Conservation (phyloP, 2,329 filamentous ascomycete species). For the Talaromyces sp. region DNA sequence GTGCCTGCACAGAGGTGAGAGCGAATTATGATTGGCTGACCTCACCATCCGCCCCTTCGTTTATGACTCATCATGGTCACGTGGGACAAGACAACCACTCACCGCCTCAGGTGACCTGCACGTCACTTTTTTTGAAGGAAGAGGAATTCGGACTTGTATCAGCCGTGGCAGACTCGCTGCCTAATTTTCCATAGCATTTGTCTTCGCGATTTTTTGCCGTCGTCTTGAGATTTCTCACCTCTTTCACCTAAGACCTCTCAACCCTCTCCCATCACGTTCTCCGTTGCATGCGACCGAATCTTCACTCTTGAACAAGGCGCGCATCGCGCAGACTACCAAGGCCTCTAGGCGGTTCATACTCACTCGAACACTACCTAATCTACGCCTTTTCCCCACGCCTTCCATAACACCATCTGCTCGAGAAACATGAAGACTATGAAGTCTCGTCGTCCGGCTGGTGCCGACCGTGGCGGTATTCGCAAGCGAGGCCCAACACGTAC, state of each 20-base stretch:
- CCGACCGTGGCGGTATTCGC: conserved; percentile 51
- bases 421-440: conserved; percentile 36
- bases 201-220: not conserved
- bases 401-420: not conserved
- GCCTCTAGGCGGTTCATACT: not conserved
- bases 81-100: not conserved
- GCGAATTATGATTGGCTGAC: not conserved
- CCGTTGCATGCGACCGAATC: not conserved
- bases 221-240: not conserved
- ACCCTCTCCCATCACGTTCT: not conserved
- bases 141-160: conserved; percentile 7
- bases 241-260: not conserved
- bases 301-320: not conserved
- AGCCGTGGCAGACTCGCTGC: conserved; percentile 14
- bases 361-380: not conserved
- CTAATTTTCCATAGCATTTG: conserved; percentile 2
- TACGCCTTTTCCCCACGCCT: not conserved
- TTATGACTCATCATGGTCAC: not conserved
- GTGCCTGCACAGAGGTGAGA: too few species aligned
- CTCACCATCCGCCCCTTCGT: not conserved
- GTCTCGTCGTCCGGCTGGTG: conserved; percentile 30
- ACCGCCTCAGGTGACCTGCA: conserved; percentile 27
- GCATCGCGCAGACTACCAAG: not conserved
- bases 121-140: conserved; percentile 36
- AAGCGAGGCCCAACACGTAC: conserved; percentile 52